Evolutionary conservation across 345 rosid genomes (phyloP), one percentile per base, ranked within the genome.

Genomic region (Psidium guajava): DNA sequence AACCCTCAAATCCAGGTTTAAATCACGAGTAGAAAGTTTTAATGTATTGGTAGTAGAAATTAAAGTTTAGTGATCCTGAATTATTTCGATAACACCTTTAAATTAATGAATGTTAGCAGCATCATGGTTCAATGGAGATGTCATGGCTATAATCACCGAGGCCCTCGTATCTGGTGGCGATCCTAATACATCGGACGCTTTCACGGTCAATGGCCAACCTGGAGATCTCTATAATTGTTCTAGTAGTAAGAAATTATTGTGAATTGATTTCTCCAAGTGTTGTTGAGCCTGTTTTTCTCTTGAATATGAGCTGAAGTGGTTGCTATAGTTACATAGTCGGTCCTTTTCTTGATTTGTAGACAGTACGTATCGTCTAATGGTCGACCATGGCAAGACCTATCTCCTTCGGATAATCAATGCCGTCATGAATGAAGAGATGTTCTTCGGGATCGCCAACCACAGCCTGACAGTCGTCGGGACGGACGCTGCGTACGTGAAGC

Each of bases 211-310:
- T 25, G 91, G 91, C 11, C 80, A 88, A 59, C 88, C 91, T 2
- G 90, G 91, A 54, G 88, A 85, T 84, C 21, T 86, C 14, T 86
- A 83, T 57, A 77, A 86, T 13, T 89, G 92, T 83, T 89, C 92
- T 2, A 86, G n/a, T 1, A 64, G 86, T 85, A 88, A 28, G 42
- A 56, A 51, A 54, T 82, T 24, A 36, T 22, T 6, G 1, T 20
- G 16, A 40, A 51, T 16, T n/a, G 44, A 27, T 28, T 47, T 82
- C 25, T 25, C 54, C 77, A 8, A 21, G 57, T 22, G 8, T 21
- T 54, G 57, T 54, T 21, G 57, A 21, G 10, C 8, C 57, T 20
- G 57, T 54, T 54, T 22, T 54, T 20, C 22, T 54, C 57, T 22
- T 54, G 24, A 54, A 20, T 24, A 32, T 22, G 40, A 69, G 8